A percentile compares a stretch with the other conserved stretches of the same genome.
Evolutionary conservation across 2,329 filamentous ascomycete genomes (phyloP).

Genomic region (Arthrobotrys megalospora): DNA sequence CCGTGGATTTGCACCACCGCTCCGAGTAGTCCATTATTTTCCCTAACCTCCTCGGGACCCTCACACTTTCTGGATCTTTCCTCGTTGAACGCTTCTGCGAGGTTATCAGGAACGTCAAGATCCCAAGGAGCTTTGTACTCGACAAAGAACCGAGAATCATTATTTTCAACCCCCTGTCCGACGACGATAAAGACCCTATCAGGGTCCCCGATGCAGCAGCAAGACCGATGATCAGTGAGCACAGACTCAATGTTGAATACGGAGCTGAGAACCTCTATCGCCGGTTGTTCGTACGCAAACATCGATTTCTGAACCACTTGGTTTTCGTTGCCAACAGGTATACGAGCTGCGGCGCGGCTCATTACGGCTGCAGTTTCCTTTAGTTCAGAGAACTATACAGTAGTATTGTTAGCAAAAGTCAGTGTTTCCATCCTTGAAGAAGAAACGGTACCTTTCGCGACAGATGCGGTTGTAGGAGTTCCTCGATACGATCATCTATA

Average conservation of each 20-base stretch:
- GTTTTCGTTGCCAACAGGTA: neutral
- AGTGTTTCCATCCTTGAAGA: neutral
- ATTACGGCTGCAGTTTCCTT: neutral
- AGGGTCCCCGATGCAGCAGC: neutral
- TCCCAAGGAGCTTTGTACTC: conserved; percentile 9
- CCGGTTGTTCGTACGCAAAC: neutral
- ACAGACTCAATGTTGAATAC: neutral
- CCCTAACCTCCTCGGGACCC: neutral
- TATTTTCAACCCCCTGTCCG: no score
- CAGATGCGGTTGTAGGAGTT: neutral
- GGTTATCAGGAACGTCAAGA: neutral
- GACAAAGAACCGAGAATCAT: neutral
- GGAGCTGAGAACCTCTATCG: neutral
- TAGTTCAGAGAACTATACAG: neutral
- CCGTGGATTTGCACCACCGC: neutral
- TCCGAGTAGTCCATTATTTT: neutral
- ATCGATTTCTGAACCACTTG: neutral
- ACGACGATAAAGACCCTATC: neutral
- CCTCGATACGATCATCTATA: neutral
- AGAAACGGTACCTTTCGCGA: neutral
- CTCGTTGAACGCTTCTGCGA: neutral
- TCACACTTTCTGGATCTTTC: neutral
- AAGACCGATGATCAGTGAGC: neutral
- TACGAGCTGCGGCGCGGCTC: neutral
- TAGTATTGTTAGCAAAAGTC: neutral